Conservation (phyloP, 2,329 filamentous ascomycete species). For the Xylariaceae sp. region DNA sequence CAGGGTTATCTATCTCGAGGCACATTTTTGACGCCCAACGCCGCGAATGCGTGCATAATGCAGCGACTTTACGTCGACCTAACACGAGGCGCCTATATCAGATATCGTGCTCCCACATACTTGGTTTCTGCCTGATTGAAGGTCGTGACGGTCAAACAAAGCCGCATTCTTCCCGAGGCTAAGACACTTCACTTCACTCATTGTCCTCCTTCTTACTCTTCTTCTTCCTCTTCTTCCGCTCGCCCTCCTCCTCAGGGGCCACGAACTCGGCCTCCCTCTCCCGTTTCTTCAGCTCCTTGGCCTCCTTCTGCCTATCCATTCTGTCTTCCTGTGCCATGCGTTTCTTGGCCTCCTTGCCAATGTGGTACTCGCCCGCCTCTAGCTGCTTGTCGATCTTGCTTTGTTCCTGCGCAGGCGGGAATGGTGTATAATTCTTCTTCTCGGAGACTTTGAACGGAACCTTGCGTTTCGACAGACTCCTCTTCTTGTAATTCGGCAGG, state of each 20-base stretch:
- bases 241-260: conserved; percentile 70
- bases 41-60: no score
- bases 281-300: conserved; percentile 83
- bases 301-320: conserved; percentile 78
- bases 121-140: neutral
- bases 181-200: conserved; percentile 14
- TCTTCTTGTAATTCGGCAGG: conserved; percentile 94
- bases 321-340: conserved; percentile 73
- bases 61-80: no score
- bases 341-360: conserved; percentile 90
- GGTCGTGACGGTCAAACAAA: neutral
- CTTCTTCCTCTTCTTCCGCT: conserved; percentile 61
- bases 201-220: conserved; percentile 49
- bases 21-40: no score
- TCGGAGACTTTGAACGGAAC: conserved; percentile 83
- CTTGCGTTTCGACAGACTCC: conserved; percentile 77
- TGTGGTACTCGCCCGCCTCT: conserved; percentile 94
- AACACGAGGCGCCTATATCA: no score
- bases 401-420: conserved; percentile 95
- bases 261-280: conserved; percentile 84
- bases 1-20: no score
- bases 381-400: conserved; percentile 98
- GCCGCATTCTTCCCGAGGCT: neutral
- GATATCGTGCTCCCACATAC: no score
- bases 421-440: conserved; percentile 96